A percentile compares a stretch with the other conserved stretches of the same genome.
Evolutionary conservation across 331 rosid species (phyloP).

Genomic region (Cydonia oblonga): DNA sequence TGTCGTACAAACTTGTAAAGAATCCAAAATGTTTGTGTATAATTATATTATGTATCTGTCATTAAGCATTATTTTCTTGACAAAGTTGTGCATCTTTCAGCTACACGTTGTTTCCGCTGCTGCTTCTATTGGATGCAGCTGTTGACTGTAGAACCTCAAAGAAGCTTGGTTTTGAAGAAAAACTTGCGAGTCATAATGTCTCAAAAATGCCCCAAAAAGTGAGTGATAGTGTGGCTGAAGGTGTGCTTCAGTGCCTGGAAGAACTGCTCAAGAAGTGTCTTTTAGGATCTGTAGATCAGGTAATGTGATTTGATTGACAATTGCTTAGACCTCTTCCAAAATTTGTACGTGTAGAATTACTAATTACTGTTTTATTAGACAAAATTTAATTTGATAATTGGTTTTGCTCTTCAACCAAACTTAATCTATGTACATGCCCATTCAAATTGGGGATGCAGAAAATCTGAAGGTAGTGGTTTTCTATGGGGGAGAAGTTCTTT

Average conservation of each 20-base stretch:
- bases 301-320: slow-evolving; percentile 19
- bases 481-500: not conserved
- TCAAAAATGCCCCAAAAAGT: slow-evolving; percentile 32
- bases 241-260: slow-evolving; percentile 68
- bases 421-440: not conserved
- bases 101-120: slow-evolving; percentile 73
- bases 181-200: slow-evolving; percentile 6
- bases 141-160: slow-evolving; percentile 51
- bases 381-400: not conserved
- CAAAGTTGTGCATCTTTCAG: slow-evolving; percentile 28
- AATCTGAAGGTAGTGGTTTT: not conserved
- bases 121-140: slow-evolving; percentile 74
- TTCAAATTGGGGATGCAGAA: not conserved
- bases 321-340: not conserved
- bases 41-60: not conserved
- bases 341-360: not conserved
- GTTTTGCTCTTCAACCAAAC: not conserved
- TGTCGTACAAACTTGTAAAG: not conserved
- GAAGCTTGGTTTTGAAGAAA: slow-evolving; percentile 45
- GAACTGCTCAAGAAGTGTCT: slow-evolving; percentile 73
- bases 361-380: not conserved
- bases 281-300: slow-evolving; percentile 85
- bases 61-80: not conserved
- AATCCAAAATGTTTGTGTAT: not conserved
- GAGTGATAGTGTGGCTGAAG: slow-evolving; percentile 81